A percentile compares a stretch with the other conserved stretches of the same genome.
Conservation (phyloP, 495 filamentous ascomycete genomes). For the Lophiotrema nucula region DNA sequence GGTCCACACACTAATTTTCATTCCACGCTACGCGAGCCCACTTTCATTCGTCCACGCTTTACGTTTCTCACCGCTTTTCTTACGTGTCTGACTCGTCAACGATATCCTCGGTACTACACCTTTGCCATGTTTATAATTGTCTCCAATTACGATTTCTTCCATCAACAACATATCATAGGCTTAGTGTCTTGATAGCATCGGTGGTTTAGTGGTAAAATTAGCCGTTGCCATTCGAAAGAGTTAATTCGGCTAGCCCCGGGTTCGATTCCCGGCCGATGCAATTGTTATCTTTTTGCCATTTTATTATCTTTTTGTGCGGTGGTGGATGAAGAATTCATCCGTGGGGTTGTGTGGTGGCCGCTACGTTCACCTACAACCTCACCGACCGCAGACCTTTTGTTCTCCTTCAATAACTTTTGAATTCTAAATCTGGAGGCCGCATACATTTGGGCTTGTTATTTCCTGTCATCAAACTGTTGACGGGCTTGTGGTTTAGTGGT, state of each 20-base stretch:
- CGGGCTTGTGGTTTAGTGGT: no score
- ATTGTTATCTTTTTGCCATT: not conserved
- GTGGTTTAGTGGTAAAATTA: slow-evolving; percentile 31
- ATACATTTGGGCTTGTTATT: no score
- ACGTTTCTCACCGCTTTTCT: no score
- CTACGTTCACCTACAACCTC: no score
- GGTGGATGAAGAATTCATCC: no score
- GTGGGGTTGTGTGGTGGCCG: no score
- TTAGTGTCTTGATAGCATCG: slow-evolving; percentile 1
- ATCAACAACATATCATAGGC: not conserved
- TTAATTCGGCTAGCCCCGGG: slow-evolving; percentile 24
- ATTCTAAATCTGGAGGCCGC: no score
- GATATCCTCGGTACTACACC: not conserved
- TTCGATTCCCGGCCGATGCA: slow-evolving; percentile 27
- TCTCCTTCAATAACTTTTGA: no score
- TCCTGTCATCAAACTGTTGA: no score
- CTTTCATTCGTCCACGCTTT: not conserved
- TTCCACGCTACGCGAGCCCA: not conserved
- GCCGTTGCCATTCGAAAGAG: slow-evolving; percentile 16
- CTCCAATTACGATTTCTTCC: not conserved
- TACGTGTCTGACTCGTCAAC: no score
- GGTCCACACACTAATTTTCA: not conserved
- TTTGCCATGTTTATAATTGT: not conserved
- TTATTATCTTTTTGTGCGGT: no score
- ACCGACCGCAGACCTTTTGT: no score